Conservation (phyloP, 139 green algal genomes). For the Tetraselmis chui region DNA sequence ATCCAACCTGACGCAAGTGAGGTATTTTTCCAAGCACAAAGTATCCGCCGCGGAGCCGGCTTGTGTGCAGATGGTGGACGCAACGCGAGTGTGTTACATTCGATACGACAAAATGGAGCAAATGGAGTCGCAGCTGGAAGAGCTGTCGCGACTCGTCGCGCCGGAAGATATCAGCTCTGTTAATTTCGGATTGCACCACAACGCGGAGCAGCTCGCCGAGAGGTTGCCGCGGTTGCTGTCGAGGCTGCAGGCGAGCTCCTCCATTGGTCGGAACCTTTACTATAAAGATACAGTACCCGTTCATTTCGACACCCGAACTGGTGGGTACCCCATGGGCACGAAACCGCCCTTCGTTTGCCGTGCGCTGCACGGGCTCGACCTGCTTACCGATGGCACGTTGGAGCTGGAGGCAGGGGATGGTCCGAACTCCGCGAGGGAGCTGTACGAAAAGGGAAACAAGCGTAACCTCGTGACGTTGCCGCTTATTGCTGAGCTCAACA, state of each 20-base stretch:
- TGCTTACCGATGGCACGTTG: background rate
- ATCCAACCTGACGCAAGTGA: background rate
- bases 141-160: background rate
- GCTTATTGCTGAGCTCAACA: background rate
- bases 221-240: background rate
- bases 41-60: background rate
- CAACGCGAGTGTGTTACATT: slow-evolving; percentile 9
- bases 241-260: background rate
- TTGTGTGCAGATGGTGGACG: background rate
- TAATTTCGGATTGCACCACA: slow-evolving; percentile 20
- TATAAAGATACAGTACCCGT: slow-evolving; percentile 21
- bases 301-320: slow-evolving; percentile 18
- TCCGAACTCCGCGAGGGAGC: background rate
- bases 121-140: background rate
- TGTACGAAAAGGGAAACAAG: background rate
- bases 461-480: background rate
- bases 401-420: no score
- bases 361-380: background rate
- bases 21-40: background rate
- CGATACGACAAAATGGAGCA: slow-evolving; percentile 1
- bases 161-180: slow-evolving; percentile 3
- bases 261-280: background rate
- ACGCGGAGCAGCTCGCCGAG: background rate
- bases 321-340: slow-evolving; percentile 10
- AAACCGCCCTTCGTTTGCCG: slow-evolving; percentile 11